Percentiles rank a stretch among this genome's conserved stretches.
phyloP scores from a whole-genome alignment of 2,329 filamentous ascomycete species.

The Colletotrichum tofieldiae region DNA sequence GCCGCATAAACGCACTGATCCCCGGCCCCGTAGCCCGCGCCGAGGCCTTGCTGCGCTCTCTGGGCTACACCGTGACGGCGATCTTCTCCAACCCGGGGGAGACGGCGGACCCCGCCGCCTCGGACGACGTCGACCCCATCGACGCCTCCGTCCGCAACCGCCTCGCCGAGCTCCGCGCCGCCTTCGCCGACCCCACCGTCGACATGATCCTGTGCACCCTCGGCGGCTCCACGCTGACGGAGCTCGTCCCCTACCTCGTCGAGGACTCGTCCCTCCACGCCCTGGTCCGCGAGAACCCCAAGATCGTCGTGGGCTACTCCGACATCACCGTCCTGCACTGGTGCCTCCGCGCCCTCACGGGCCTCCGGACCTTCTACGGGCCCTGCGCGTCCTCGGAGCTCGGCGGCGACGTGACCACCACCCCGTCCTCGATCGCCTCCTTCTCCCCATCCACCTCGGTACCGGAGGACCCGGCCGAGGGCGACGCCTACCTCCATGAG shows the following conservation, averaged over 20 bases:
- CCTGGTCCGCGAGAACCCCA: slow-evolving; percentile 54
- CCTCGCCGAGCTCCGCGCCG: slow-evolving; percentile 55
- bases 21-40: slow-evolving; percentile 52
- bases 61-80: slow-evolving; percentile 54
- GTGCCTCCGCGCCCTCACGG: slow-evolving; percentile 55
- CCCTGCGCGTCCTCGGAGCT: slow-evolving; percentile 58
- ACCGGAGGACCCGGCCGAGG: slow-evolving; percentile 16
- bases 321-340: slow-evolving; percentile 61
- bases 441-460: slow-evolving; percentile 6
- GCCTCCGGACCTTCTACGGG: slow-evolving; percentile 62
- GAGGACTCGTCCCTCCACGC: slow-evolving; percentile 54
- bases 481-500: slow-evolving; percentile 48
- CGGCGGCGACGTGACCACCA: slow-evolving; percentile 47
- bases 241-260: slow-evolving; percentile 57
- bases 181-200: slow-evolving; percentile 55
- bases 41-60: slow-evolving; percentile 47
- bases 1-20: slow-evolving; percentile 52
- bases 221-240: slow-evolving; percentile 57
- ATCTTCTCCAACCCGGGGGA: slow-evolving; percentile 47
- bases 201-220: slow-evolving; percentile 58
- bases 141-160: slow-evolving; percentile 54
- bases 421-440: slow-evolving; percentile 9
- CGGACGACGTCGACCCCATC: slow-evolving; percentile 47
- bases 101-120: slow-evolving; percentile 1
- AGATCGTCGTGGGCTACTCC: slow-evolving; percentile 60